phyloP scores from a whole-genome alignment of 2,329 filamentous ascomycete species.

The Fusarium tupiense region DNA sequence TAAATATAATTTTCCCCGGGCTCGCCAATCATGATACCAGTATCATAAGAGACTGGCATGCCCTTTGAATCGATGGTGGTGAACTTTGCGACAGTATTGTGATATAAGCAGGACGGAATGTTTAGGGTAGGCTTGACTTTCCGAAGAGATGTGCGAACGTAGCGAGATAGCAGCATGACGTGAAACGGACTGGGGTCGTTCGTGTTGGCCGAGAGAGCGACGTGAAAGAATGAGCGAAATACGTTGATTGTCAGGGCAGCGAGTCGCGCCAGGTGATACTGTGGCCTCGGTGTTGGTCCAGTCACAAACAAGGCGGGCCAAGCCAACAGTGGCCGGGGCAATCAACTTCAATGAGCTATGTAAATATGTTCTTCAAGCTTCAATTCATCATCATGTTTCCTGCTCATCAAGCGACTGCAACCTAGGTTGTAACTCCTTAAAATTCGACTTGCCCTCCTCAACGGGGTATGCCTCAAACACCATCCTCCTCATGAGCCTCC shows the following conservation, averaged over 20 bases:
- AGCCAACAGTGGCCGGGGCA: not conserved
- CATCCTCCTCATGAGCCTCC: constrained; percentile 75
- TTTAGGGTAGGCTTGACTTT: not conserved
- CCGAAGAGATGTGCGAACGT: no score
- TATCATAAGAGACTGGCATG: not conserved
- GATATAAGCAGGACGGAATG: not conserved
- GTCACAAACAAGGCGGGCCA: not conserved
- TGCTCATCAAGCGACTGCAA: constrained; percentile 43
- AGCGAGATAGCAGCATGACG: not conserved
- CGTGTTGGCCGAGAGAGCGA: not conserved
- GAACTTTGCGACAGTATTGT: not conserved
- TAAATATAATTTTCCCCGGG: not conserved
- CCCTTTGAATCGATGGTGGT: not conserved
- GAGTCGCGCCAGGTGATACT: not conserved
- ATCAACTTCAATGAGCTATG: not conserved
- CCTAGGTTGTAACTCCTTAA: constrained; percentile 51
- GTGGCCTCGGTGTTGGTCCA: not conserved
- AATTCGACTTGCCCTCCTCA: constrained; percentile 53
- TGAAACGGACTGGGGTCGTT: not conserved
- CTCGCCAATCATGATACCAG: not conserved
- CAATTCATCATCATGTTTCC: constrained; percentile 33
- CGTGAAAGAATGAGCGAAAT: not conserved
- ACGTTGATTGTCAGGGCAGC: not conserved
- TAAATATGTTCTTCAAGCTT: not conserved
- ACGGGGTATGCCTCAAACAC: constrained; percentile 61